Percentiles rank a stretch among this genome's conserved stretches.
These are phyloP conservation scores for Fusarium cicatricum DNA, from an alignment of 2,329 filamentous ascomycete species.

Conservation along the genomic window DNA sequence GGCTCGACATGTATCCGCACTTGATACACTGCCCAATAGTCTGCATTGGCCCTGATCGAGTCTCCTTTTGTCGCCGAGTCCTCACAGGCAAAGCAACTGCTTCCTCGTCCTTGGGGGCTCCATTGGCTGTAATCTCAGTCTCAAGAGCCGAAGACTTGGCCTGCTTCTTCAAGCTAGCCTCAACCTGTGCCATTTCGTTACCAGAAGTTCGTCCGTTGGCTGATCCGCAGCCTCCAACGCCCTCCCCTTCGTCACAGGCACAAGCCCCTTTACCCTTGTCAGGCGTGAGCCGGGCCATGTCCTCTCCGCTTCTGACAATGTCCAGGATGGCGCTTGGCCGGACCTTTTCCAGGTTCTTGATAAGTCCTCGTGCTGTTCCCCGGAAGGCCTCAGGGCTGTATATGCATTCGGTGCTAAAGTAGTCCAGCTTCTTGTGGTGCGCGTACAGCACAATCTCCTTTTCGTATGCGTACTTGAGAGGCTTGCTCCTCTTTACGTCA, in stretches of 20 bases:
- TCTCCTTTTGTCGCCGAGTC: slow-evolving; percentile 38
- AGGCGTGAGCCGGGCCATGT: slow-evolving; percentile 82
- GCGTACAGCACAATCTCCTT: slow-evolving; percentile 99
- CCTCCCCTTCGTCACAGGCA: slow-evolving; percentile 50
- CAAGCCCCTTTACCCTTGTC: slow-evolving; percentile 49
- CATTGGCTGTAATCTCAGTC: slow-evolving; percentile 45
- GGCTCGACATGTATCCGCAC: slow-evolving; percentile 96
- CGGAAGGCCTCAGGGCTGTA: slow-evolving; percentile 98
- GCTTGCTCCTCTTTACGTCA: slow-evolving; percentile 94
- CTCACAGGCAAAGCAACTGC: slow-evolving; percentile 48
- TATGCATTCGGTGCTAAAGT: slow-evolving; percentile 98
- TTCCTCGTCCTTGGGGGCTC: slow-evolving; percentile 38
- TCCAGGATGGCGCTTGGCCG: slow-evolving; percentile 94
- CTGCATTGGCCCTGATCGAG: slow-evolving; percentile 62
- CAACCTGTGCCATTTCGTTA: slow-evolving; percentile 84
- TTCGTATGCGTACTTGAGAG: slow-evolving; percentile 97
- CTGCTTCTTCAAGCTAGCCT: slow-evolving; percentile 56
- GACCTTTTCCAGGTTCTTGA: slow-evolving; percentile 94
- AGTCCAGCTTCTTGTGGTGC: slow-evolving; percentile 95
- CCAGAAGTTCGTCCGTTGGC: slow-evolving; percentile 70
- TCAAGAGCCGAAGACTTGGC: slow-evolving; percentile 38
- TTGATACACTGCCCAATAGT: slow-evolving; percentile 83
- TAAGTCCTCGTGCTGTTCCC: slow-evolving; percentile 87
- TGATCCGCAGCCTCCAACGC: slow-evolving; percentile 74
- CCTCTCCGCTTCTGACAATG: slow-evolving; percentile 92